Conservation (phyloP, 2,329 filamentous ascomycete genomes). For the Aureobasidium leucospermi region DNA sequence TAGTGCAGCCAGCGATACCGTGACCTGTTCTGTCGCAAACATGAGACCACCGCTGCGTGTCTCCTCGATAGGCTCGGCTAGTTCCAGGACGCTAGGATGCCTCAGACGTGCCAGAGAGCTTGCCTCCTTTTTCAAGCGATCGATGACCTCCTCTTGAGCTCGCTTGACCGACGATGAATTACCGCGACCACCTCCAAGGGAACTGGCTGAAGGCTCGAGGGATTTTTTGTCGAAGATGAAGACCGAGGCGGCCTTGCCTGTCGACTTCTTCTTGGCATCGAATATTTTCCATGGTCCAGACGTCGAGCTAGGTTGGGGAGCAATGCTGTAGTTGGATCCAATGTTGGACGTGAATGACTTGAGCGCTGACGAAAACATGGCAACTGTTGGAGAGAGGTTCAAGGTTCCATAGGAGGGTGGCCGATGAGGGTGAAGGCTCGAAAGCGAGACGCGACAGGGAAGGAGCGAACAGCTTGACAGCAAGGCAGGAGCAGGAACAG, state of each 20-base stretch:
- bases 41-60: slow-evolving; percentile 84
- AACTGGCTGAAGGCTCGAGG: slow-evolving; percentile 60
- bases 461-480: not conserved
- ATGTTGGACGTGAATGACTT: slow-evolving; percentile 96
- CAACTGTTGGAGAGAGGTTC: slow-evolving; percentile 20
- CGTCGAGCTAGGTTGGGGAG: slow-evolving; percentile 64
- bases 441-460: not conserved
- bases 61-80: slow-evolving; percentile 92
- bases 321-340: slow-evolving; percentile 79
- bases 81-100: slow-evolving; percentile 85
- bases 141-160: slow-evolving; percentile 80
- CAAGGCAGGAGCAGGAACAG: not conserved
- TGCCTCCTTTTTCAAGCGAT: slow-evolving; percentile 85
- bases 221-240: slow-evolving; percentile 91
- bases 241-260: slow-evolving; percentile 78
- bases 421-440: not conserved
- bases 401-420: not conserved
- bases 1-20: slow-evolving; percentile 75
- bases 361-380: slow-evolving; percentile 87
- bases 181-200: slow-evolving; percentile 52
- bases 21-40: slow-evolving; percentile 90
- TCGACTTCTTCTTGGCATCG: slow-evolving; percentile 94
- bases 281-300: slow-evolving; percentile 96
- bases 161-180: slow-evolving; percentile 66
- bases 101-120: slow-evolving; percentile 79